These are phyloP conservation scores for Lathyrus oleraceus DNA, from an alignment of 306 rosid genomes.

Conservation along the genomic window DNA sequence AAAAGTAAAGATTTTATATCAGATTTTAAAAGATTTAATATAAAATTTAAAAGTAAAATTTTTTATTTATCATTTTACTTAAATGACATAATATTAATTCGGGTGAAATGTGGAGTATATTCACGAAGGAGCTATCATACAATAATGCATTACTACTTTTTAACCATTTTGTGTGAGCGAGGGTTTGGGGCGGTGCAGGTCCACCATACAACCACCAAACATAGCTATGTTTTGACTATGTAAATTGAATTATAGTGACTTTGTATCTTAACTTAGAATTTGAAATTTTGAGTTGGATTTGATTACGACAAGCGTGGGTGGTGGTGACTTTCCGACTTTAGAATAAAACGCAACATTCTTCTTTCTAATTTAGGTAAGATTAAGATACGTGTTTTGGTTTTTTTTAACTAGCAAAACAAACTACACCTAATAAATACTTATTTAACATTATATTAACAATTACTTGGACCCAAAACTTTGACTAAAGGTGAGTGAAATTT, in stretches of 20 bases:
- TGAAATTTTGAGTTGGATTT: constrained; percentile 3
- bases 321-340: background rate
- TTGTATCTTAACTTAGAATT: background rate
- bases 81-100: too few species aligned
- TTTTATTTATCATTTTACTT: too few species aligned
- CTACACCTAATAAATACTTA: constrained; percentile 21
- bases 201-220: background rate
- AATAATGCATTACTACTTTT: background rate
- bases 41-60: too few species aligned
- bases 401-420: constrained; percentile 25
- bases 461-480: background rate
- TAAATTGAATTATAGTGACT: constrained; percentile 1
- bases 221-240: constrained; percentile 27
- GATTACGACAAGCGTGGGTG: constrained; percentile 12
- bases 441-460: background rate
- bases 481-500: background rate
- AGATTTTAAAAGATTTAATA: too few species aligned
- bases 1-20: too few species aligned
- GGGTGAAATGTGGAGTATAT: too few species aligned
- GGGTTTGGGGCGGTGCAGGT: constrained; percentile 14
- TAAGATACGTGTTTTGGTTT: constrained; percentile 3
- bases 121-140: too few species aligned
- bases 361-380: constrained; percentile 30
- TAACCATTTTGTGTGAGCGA: background rate
- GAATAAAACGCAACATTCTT: constrained; percentile 5